Evolutionary conservation across 495 filamentous ascomycete species (phyloP).

Genomic region (Neurospora cerealis): DNA sequence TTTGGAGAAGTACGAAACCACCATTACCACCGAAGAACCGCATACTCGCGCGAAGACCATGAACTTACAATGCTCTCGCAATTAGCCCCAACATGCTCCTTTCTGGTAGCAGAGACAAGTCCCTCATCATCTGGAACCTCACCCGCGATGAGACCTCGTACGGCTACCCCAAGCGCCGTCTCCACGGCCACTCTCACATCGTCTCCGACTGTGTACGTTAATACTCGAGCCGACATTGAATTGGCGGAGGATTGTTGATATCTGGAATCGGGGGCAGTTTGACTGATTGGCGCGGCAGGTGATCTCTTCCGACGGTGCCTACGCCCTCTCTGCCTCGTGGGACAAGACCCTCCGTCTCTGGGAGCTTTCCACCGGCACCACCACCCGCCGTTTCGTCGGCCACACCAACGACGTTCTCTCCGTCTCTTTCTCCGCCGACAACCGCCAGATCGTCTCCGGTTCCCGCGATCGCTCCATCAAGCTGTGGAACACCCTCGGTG

Average conservation of each 20-base stretch:
- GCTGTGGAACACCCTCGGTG: conserved; percentile 99
- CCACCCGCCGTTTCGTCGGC: conserved; percentile 95
- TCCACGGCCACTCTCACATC: conserved; percentile 98
- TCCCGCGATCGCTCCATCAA: conserved; percentile 98
- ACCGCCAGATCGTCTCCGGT: conserved; percentile 99
- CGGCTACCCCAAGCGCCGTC: conserved; percentile 96
- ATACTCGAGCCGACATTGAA: background rate
- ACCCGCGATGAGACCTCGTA: conserved; percentile 96
- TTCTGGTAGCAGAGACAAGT: conserved; percentile 94
- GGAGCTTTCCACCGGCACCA: conserved; percentile 93
- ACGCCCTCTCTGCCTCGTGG: conserved; percentile 97
- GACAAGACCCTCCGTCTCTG: conserved; percentile 99
- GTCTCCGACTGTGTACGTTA: conserved; percentile 97
- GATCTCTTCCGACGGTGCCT: conserved; percentile 99
- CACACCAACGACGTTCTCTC: conserved; percentile 99
- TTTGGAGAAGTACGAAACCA: conserved; percentile 80
- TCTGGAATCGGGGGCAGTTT: conserved; percentile 5
- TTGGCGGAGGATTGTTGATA: conserved; percentile 4
- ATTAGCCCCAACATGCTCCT: conserved; percentile 99
- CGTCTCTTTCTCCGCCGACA: conserved; percentile 99
- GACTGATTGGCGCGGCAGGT: conserved; percentile 52
- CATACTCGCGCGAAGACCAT: conserved; percentile 7
- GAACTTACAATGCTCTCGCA: conserved; percentile 15
- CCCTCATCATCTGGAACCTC: conserved; percentile 99
- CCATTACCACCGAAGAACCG: conserved; percentile 4